Evolutionary conservation across 2,329 filamentous ascomycete species (phyloP), one percentile per base, ranked within the genome.

Genomic region (Ophiostoma sp.): DNA sequence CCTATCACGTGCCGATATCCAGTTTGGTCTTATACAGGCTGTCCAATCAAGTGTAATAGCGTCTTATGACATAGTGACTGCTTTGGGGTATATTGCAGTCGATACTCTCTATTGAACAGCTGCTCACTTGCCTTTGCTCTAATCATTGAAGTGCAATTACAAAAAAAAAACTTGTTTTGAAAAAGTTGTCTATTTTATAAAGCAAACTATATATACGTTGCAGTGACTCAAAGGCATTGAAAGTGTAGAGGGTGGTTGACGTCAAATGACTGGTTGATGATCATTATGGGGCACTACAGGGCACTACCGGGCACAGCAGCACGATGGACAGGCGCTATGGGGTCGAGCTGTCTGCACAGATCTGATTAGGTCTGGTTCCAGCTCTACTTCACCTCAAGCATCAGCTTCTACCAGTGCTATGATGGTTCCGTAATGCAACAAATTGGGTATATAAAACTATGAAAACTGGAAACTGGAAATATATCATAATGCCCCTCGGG

Each of bases 1-100:
- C 73, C 73, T 74, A 74, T 72, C 73, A 74, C 73, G 73, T 74
- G 73, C 31, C 7, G 0, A 1, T 48, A n/a, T 27, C 5, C 10
- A 67, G 11, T 15, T 23, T 10, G 35, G 3, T 67, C 23, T 7
- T 31, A 20, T 11, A 48, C 4, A 23, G 41, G 23, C n/a, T 27
- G 52, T 57, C 52, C 52, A 57, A 57, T 57, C 52, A 57, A 57
- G 52, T 57, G 20, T 48, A n/a, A 17, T 20, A n/a, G 7, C 17
- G 41, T 15, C 17, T 20, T 13, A 15, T 39, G 41, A 48, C 17
- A 48, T 20, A n/a, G n/a, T 48, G 4, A 20, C 44, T 48, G 17
- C 44, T 48, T 48, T n/a, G 7, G 7, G 17, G 1, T 48, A 48
- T 44, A 5, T 17, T 44, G 41, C 41, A 44, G 41, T 17, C 17